phyloP scores from a whole-genome alignment of 2,329 filamentous ascomycete species.

The Monilinia polystroma region DNA sequence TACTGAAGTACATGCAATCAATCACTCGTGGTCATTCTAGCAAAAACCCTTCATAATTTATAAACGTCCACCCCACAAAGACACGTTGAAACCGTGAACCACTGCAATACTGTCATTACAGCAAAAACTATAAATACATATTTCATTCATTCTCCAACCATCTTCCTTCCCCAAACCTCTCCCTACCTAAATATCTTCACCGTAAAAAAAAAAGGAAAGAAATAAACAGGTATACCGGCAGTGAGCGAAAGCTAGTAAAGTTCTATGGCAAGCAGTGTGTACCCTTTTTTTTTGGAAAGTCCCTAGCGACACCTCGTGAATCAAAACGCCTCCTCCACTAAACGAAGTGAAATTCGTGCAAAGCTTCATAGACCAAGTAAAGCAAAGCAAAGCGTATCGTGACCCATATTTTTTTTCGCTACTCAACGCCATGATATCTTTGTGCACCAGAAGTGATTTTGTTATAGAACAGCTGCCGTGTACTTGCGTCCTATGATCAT shows the following conservation, averaged over 20 bases:
- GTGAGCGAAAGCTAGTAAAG: slow-evolving; percentile 23
- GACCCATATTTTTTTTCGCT: slow-evolving; percentile 30
- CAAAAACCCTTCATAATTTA: neutral
- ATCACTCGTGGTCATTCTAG: slow-evolving; percentile 7
- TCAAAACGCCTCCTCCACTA: slow-evolving; percentile 31
- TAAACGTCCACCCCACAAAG: neutral
- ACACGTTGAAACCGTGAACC: slow-evolving; percentile 3
- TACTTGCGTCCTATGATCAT: slow-evolving; percentile 33
- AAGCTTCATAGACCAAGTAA: slow-evolving; percentile 25
- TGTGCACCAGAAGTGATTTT: slow-evolving; percentile 31
- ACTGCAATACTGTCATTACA: slow-evolving; percentile 14
- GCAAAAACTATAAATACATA: slow-evolving; percentile 22
- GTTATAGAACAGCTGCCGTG: slow-evolving; percentile 34
- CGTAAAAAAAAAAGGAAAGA: slow-evolving; percentile 22
- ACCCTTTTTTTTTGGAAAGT: slow-evolving; percentile 25
- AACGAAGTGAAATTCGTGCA: slow-evolving; percentile 25
- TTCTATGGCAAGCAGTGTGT: slow-evolving; percentile 25
- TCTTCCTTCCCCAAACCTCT: slow-evolving; percentile 12
- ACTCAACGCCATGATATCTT: slow-evolving; percentile 33
- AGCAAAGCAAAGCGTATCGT: slow-evolving; percentile 23
- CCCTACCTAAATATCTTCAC: slow-evolving; percentile 16
- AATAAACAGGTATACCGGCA: slow-evolving; percentile 18
- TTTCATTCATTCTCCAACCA: slow-evolving; percentile 9
- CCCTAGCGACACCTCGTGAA: slow-evolving; percentile 24
- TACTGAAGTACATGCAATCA: neutral